Base-by-base conservation (phyloP, 164 flowering plant genomes). In the Vitis riparia region DNA sequence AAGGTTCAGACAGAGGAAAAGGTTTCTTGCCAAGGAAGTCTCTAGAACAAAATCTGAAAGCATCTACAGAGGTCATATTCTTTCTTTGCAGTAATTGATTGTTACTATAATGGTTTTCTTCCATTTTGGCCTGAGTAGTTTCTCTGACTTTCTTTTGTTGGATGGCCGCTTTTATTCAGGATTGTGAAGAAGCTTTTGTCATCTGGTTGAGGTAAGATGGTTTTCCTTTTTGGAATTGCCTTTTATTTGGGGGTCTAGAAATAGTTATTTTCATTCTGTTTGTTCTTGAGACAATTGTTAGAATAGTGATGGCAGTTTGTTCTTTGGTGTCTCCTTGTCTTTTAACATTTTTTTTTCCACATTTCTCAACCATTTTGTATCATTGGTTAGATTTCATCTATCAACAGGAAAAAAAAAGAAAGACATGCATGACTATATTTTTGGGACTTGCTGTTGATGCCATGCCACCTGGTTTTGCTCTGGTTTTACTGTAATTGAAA, bases 121-220 rank as follows among this genome's bases (percentile, higher is more conserved):
- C 15, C 8, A 7, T 47, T 27, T 50, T 15, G 32, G 52, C 19
- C 19, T 62, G 15, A 11, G 9, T 63, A 48, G 52, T 51, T 49
- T 68, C 44, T 53, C 30, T 51, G 56, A 27, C 23, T 53, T 49
- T n/a, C 53, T 27, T 56, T 64, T 52, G 10, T 37, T 63, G 15
- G 13, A 47, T 62, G 47, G 19, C 44, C 11, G 14, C 17, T 50
- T 51, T 79, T 69, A 63, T 73, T 53, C 81, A 78, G 83, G 86
- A 72, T 52, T 49, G 37, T 61, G 73, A 67, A 67, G 51, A 72
- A 7, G 65, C 80, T 69, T 71, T 76, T 68, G 12, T 75, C 50
- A 19, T 68, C 29, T 57, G 65, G 59, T 77, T 70, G 19, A 82
- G 89, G 89, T 86, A 82, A 65, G 17, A 17, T 75, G 53, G 3